These are phyloP conservation scores for Fusarium sp. DNA, from an alignment of 2,329 filamentous ascomycete species.

Conservation along the genomic window DNA sequence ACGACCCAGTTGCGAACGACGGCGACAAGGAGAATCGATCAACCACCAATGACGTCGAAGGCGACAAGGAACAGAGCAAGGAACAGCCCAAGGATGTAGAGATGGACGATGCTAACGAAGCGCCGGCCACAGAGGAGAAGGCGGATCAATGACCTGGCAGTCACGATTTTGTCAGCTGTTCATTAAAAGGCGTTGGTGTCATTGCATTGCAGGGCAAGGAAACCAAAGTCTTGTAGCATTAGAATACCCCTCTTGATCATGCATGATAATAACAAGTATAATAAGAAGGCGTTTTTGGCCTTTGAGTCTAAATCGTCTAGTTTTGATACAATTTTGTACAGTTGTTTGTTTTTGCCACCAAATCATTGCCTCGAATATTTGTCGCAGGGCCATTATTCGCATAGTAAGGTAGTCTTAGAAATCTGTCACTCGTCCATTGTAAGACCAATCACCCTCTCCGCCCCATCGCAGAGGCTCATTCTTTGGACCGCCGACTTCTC, in stretches of 20 bases:
- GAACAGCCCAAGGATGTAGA: slow-evolving; percentile 50
- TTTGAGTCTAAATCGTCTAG: slow-evolving; percentile 25
- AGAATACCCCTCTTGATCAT: slow-evolving; percentile 48
- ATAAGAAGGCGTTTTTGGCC: slow-evolving; percentile 30
- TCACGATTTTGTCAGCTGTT: slow-evolving; percentile 26
- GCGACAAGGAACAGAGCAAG: slow-evolving; percentile 9
- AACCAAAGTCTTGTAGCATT: slow-evolving; percentile 45
- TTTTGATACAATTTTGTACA: slow-evolving; percentile 39
- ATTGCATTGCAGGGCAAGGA: slow-evolving; percentile 39
- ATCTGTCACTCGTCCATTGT: slow-evolving; percentile 94
- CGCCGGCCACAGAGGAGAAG: slow-evolving; percentile 29
- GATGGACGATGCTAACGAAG: slow-evolving; percentile 49
- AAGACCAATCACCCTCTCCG: slow-evolving; percentile 83
- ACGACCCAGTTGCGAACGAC: slow-evolving; percentile 50
- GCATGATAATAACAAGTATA: slow-evolving; percentile 40
- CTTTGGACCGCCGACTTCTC: slow-evolving; percentile 96
- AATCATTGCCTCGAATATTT: no score
- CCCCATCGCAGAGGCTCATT: slow-evolving; percentile 96
- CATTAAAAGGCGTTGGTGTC: slow-evolving; percentile 44
- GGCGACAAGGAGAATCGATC: slow-evolving; percentile 64
- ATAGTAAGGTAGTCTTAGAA: slow-evolving; percentile 64
- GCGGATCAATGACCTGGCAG: slow-evolving; percentile 31
- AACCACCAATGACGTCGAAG: slow-evolving; percentile 21
- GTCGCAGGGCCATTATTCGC: no score
- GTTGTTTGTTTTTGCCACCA: slow-evolving; percentile 4